These are phyloP conservation scores for Hypomyces rosellus DNA, from an alignment of 2,329 filamentous ascomycete genomes.

Conservation along the genomic window DNA sequence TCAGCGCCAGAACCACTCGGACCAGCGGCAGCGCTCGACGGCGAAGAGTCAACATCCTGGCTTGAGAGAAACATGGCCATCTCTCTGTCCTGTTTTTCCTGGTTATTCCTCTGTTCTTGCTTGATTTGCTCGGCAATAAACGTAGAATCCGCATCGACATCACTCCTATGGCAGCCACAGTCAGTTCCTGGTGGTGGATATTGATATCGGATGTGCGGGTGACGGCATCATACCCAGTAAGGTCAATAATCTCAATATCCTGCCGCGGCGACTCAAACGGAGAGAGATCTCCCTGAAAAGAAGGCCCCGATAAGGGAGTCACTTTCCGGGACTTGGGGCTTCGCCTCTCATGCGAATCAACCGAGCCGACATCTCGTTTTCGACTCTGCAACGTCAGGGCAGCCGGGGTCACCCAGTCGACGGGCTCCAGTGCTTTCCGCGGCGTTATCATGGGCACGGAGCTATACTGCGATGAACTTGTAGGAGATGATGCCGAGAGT, in stretches of 20 bases:
- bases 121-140: slow-evolving; percentile 30
- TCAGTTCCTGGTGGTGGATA: slow-evolving; percentile 11
- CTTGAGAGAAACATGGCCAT: slow-evolving; percentile 23
- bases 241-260: slow-evolving; percentile 32
- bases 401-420: slow-evolving; percentile 11
- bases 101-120: slow-evolving; percentile 25
- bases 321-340: slow-evolving; percentile 30
- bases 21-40: not conserved
- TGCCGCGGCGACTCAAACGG: not conserved
- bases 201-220: not conserved
- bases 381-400: slow-evolving; percentile 21
- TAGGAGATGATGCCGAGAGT: not conserved
- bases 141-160: slow-evolving; percentile 25
- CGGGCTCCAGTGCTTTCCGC: slow-evolving; percentile 1
- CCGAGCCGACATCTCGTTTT: slow-evolving; percentile 23
- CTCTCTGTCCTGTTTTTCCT: slow-evolving; percentile 23
- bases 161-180: slow-evolving; percentile 22
- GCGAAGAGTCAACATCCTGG: slow-evolving; percentile 10
- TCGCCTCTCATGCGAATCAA: slow-evolving; percentile 12
- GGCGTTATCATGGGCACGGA: slow-evolving; percentile 18
- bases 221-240: slow-evolving; percentile 31
- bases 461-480: not conserved
- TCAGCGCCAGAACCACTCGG: not conserved
- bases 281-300: not conserved
- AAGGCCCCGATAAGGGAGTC: slow-evolving; percentile 14